Evolutionary conservation across 768 basidiomycete genomes (phyloP).

Genomic region (Dioszegia hungarica): DNA sequence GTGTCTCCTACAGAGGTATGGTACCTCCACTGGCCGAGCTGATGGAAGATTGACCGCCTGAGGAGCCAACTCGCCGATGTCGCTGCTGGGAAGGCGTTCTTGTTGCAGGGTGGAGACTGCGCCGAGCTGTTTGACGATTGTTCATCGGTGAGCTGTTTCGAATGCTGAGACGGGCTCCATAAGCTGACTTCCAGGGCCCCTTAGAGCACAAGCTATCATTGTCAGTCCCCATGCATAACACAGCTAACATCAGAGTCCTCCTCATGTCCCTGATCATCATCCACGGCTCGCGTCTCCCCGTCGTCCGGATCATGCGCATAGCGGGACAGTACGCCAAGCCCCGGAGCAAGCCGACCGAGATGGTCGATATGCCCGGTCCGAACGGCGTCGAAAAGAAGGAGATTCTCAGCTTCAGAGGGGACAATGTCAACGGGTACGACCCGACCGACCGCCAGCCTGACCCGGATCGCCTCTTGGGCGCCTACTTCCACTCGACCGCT

Average conservation of each 20-base stretch:
- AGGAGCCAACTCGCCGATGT: conserved; percentile 73
- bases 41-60: conserved; percentile 50
- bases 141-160: conserved; percentile 59
- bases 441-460: conserved; percentile 75
- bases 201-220: conserved; percentile 50
- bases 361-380: conserved; percentile 50
- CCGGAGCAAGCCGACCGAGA: conserved; percentile 75
- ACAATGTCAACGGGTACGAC: conserved; percentile 86
- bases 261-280: conserved; percentile 93
- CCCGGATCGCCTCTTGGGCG: conserved; percentile 80
- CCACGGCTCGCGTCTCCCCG: conserved; percentile 88
- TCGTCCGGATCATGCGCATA: conserved; percentile 69
- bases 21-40: background rate
- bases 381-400: conserved; percentile 51
- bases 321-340: conserved; percentile 97
- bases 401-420: conserved; percentile 88
- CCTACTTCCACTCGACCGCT: conserved; percentile 92
- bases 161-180: too few species aligned
- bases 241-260: conserved; percentile 60
- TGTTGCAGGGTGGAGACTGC: conserved; percentile 96
- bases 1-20: conserved; percentile 87
- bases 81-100: conserved; percentile 80
- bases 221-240: conserved; percentile 20
- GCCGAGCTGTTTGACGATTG: conserved; percentile 93
- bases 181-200: conserved; percentile 30